Conservation (phyloP, 2,329 filamentous ascomycete species). For the Drechslerella stenobrocha region DNA sequence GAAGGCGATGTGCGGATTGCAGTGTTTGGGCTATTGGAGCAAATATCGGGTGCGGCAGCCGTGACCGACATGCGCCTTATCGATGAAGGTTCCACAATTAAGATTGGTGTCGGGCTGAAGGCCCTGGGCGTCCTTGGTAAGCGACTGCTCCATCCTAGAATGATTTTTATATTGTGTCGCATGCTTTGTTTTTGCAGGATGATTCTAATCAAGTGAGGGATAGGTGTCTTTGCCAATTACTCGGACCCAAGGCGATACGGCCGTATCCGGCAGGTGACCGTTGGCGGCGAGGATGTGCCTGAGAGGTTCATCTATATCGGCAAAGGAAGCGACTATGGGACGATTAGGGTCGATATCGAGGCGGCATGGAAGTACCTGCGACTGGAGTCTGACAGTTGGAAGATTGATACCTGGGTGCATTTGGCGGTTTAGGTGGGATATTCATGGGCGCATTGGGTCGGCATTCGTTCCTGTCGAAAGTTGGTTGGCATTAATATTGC, state of each 20-base stretch:
- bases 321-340: conserved; percentile 13
- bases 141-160: neutral
- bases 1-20: conserved; percentile 15
- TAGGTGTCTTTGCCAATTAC: conserved; percentile 34
- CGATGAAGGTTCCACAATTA: conserved; percentile 25
- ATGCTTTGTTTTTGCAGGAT: neutral
- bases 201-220: neutral
- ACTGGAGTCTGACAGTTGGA: conserved; percentile 33
- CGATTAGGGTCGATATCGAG: conserved; percentile 25
- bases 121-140: conserved; percentile 41
- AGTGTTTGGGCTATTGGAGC: conserved; percentile 35
- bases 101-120: conserved; percentile 38
- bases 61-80: conserved; percentile 24
- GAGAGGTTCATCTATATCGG: conserved; percentile 29
- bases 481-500: too few relatives aligned
- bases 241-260: conserved; percentile 22
- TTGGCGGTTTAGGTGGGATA: conserved; percentile 26
- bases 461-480: too few relatives aligned
- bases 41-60: conserved; percentile 37
- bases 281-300: conserved; percentile 40
- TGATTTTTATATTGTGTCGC: neutral
- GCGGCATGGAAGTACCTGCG: conserved; percentile 30
- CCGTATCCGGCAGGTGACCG: conserved; percentile 36
- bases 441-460: neutral
- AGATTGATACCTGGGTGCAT: conserved; percentile 35